A percentile compares a stretch with the other conserved stretches of the same genome.
Conservation (phyloP, 2,329 filamentous ascomycete species). For the Pyricularia pennisetigena region DNA sequence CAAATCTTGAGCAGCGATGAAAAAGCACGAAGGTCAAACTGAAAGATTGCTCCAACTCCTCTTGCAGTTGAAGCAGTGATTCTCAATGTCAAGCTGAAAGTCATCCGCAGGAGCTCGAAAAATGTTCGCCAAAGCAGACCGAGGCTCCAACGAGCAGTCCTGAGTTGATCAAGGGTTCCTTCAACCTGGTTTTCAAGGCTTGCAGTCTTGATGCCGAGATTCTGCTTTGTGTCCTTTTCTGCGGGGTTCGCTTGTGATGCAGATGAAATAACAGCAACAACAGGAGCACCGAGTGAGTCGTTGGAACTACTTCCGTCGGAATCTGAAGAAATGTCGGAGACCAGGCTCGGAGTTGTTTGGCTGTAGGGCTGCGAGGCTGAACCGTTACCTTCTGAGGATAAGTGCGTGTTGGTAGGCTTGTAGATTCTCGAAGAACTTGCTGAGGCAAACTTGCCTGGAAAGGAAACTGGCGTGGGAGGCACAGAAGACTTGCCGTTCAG, state of each 20-base stretch:
- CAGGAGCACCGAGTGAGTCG: not conserved
- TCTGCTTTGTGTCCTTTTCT: not conserved
- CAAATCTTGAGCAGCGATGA: not conserved
- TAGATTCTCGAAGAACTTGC: not conserved
- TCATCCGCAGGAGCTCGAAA: not conserved
- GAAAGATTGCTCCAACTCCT: not conserved
- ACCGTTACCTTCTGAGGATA: not conserved
- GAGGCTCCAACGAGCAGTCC: not conserved
- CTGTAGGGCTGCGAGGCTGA: not conserved
- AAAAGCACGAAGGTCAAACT: not conserved
- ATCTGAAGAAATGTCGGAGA: not conserved
- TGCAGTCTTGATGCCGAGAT: not conserved
- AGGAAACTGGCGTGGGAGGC: not conserved
- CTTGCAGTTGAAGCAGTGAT: not conserved
- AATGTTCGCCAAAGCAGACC: not conserved
- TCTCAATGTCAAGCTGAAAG: not conserved
- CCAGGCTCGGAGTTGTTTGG: not conserved
- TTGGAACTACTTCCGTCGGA: not conserved
- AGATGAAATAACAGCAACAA: not conserved
- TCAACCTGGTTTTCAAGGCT: not conserved
- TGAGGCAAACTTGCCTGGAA: not conserved
- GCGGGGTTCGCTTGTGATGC: not conserved
- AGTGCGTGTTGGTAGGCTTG: not conserved
- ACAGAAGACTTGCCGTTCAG: not conserved
- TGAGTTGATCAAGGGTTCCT: not conserved